These are phyloP conservation scores for Furcasterigmium sp. DNA, from an alignment of 2,329 filamentous ascomycete genomes.

Conservation along the genomic window DNA sequence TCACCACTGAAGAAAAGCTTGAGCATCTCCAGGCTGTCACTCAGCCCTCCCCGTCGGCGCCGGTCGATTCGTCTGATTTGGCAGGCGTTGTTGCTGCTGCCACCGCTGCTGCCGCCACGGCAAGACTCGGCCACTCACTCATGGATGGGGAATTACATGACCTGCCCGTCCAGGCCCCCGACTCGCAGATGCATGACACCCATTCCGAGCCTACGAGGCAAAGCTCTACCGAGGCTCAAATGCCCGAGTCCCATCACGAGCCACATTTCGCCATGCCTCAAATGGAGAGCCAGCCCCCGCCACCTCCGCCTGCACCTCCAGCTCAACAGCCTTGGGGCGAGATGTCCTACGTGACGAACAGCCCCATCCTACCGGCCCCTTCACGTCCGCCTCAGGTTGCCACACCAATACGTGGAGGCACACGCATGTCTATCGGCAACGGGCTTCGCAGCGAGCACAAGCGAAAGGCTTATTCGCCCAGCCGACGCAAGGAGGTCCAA, in stretches of 20 bases:
- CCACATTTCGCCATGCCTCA: neutral
- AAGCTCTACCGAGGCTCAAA: neutral
- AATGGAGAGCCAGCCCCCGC: constrained; percentile 16
- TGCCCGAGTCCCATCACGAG: neutral
- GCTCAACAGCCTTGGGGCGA: constrained; percentile 45
- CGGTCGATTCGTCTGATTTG: constrained; percentile 42
- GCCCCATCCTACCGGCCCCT: constrained; percentile 7
- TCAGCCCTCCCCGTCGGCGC: constrained; percentile 23
- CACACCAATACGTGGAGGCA: constrained; percentile 35
- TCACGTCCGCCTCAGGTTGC: constrained; percentile 9
- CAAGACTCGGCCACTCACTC: constrained; percentile 48
- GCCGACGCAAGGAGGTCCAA: constrained; percentile 59
- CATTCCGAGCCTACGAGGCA: neutral
- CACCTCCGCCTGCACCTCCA: constrained; percentile 10
- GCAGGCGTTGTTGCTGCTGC: constrained; percentile 49
- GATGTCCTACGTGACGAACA: constrained; percentile 42
- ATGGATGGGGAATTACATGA: constrained; percentile 43
- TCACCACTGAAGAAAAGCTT: constrained; percentile 32
- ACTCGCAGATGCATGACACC: neutral
- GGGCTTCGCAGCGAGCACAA: constrained; percentile 12
- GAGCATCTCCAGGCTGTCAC: constrained; percentile 45
- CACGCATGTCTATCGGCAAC: constrained; percentile 36
- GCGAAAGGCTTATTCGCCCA: constrained; percentile 30
- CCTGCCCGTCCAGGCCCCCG: neutral
- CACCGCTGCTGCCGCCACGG: constrained; percentile 51